phyloP scores from a whole-genome alignment of 805 yeast species.

The Ogataea saltuana region DNA sequence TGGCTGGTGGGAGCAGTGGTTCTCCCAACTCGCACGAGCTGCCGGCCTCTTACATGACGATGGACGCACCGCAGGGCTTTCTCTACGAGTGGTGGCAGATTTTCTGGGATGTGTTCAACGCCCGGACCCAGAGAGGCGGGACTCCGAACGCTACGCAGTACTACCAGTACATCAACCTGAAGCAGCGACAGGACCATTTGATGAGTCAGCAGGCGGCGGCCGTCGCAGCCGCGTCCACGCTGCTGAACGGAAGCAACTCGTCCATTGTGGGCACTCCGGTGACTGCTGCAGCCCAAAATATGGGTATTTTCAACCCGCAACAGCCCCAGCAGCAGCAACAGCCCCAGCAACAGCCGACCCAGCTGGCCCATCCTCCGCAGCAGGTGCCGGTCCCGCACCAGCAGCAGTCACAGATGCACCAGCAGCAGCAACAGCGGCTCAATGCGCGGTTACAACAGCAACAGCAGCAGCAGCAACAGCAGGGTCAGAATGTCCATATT shows the following conservation, averaged over 20 bases:
- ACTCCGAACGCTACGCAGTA: slow-evolving; percentile 69
- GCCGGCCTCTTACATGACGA: slow-evolving; percentile 52
- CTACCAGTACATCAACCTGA: slow-evolving; percentile 59
- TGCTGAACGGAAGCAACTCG: slow-evolving; percentile 17
- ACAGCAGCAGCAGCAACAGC: slow-evolving; percentile 9
- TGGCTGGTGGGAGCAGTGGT: slow-evolving; percentile 14
- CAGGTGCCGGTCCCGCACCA: slow-evolving; percentile 23
- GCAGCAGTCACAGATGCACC: slow-evolving; percentile 19
- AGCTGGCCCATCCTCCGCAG: slow-evolving; percentile 14
- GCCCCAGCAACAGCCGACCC: slow-evolving; percentile 18
- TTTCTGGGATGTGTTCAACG: slow-evolving; percentile 91
- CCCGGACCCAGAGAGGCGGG: slow-evolving; percentile 67
- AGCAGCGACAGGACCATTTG: slow-evolving; percentile 59
- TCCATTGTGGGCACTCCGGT: slow-evolving; percentile 19
- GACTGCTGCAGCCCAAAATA: slow-evolving; percentile 19
- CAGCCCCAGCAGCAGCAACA: slow-evolving; percentile 18
- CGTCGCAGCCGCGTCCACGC: slow-evolving; percentile 20
- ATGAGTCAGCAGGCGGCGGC: slow-evolving; percentile 32
- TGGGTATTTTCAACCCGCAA: slow-evolving; percentile 21
- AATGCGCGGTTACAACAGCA: slow-evolving; percentile 11
- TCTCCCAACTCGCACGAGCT: slow-evolving; percentile 36
- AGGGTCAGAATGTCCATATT: slow-evolving; percentile 20
- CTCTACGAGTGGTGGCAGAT: slow-evolving; percentile 95
- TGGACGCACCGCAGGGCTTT: slow-evolving; percentile 87
- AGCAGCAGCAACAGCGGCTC: slow-evolving; percentile 11